A percentile compares a stretch with the other conserved stretches of the same genome.
These are phyloP conservation scores for Entomortierella lignicola DNA, from an alignment of 192 early-diverging fungal genomes.

Conservation along the genomic window DNA sequence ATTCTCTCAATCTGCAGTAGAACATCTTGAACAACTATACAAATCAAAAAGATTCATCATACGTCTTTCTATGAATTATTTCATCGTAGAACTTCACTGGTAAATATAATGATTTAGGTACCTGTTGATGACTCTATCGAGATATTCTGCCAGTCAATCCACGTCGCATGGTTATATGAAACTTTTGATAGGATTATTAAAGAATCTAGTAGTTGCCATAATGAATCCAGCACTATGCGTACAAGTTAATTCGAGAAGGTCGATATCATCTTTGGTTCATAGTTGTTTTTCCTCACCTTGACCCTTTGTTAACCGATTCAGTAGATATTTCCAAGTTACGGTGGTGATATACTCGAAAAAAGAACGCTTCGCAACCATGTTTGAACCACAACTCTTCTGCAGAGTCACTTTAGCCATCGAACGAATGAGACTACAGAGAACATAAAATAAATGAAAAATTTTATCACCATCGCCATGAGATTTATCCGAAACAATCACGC, in stretches of 20 bases:
- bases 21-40: neutral
- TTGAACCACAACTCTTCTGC: neutral
- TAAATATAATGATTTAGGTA: neutral
- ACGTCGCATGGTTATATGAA: neutral
- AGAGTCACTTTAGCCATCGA: neutral
- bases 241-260: neutral
- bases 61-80: too few species aligned
- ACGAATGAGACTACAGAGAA: neutral
- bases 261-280: neutral
- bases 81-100: too few species aligned
- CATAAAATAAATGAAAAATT: too few species aligned
- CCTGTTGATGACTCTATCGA: neutral
- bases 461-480: too few species aligned
- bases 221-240: neutral
- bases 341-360: neutral
- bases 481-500: too few species aligned
- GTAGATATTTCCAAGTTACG: neutral
- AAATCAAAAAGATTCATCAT: too few species aligned
- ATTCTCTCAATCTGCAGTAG: neutral
- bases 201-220: neutral
- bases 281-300: neutral
- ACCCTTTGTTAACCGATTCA: neutral
- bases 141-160: neutral
- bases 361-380: neutral
- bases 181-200: neutral